Base-by-base conservation (phyloP, 345 rosid species). In the Rhodamnia argentea region DNA sequence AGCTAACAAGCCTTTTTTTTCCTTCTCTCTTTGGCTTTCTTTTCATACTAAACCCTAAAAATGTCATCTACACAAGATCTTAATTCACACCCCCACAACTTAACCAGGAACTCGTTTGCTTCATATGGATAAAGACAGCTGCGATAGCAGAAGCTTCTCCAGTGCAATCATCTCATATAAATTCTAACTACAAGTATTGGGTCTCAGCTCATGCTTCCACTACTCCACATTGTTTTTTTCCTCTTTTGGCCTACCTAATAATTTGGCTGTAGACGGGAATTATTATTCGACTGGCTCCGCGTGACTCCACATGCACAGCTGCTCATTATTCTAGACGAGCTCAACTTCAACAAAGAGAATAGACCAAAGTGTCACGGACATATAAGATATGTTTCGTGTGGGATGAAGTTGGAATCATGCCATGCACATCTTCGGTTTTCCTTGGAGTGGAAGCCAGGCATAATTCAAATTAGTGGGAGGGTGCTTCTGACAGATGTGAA, bases 241-340 rank as follows among this genome's bases (percentile, higher is more conserved):
- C 44, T 6, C 52, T 51, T 51, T 51, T 37, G 5, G 78, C 78
- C 78, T 37, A 40, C 78, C 78, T 70, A 75, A 82, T 82, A 52
- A 87, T 53, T 83, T 70, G 37, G 32, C 60, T n/a, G 47, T 78
- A 47, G 86, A 75, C 44, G 85, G 86, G 40, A 81, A 32, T 37
- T 56, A 37, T 87, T 52, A 52, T 82, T 58, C 85, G 53, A 86
- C 82, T 84, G 84, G 87, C 76, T 84, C 83, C 78, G 87, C 90
- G 87, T 91, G 91, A 89, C 88, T 47, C 52, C 86, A 86, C 92
- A 84, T 90, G 86, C 86, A 64, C 86, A 82, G 54, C 87, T 64
- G 83, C 82, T 84, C 74, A 82, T 87, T 44, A 60, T 82, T 24
- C 83, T 50, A 59, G 13, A 78, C 10, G 57, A 23, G 32, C 84